phyloP scores from a whole-genome alignment of 441 rosid genomes.

The Populus tomentosa region DNA sequence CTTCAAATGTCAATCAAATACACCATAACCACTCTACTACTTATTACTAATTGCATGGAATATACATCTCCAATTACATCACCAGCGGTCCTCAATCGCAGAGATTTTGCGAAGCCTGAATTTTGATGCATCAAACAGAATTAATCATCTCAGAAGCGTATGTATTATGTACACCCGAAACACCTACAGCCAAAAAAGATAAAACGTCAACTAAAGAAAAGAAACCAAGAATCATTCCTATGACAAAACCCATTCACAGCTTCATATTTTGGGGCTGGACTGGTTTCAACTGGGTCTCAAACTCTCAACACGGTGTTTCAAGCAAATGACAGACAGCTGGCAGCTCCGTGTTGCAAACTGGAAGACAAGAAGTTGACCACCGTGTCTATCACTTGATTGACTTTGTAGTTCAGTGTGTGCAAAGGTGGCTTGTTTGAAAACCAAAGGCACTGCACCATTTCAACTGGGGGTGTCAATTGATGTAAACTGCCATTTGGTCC shows the following conservation, averaged over 20 bases:
- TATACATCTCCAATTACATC: too few species aligned
- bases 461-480: too few species aligned
- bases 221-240: not conserved
- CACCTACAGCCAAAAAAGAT: too few species aligned
- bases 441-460: not conserved
- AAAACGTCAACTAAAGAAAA: too few species aligned
- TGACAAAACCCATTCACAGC: not conserved
- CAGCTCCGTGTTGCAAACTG: not conserved
- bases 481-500: too few species aligned
- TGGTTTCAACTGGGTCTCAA: not conserved
- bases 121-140: too few species aligned
- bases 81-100: too few species aligned
- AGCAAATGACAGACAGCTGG: not conserved
- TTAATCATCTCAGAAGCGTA: too few species aligned
- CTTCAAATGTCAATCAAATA: slow-evolving; percentile 1
- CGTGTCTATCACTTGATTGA: not conserved
- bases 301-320: not conserved
- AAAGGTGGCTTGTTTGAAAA: not conserved
- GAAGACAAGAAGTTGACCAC: not conserved
- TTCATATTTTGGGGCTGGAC: not conserved
- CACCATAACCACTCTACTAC: too few species aligned
- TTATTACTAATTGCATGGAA: too few species aligned
- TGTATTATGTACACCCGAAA: too few species aligned
- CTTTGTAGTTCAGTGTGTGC: not conserved
- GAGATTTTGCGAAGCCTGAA: too few species aligned